Evolutionary conservation across 768 basidiomycete species (phyloP).

Genomic region (Collybiopsis luxurians): DNA sequence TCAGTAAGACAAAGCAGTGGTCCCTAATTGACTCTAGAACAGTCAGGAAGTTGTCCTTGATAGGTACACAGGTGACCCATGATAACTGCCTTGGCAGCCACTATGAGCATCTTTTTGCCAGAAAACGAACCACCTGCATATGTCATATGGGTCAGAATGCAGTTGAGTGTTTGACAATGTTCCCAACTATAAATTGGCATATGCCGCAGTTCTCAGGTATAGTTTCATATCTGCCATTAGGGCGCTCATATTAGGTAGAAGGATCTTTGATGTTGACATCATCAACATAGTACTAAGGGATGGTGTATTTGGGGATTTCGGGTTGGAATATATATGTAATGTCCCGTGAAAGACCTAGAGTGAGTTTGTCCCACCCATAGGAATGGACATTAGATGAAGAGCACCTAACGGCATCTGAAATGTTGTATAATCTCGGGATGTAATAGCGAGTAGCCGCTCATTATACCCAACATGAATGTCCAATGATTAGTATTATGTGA

Average conservation of each 20-base stretch:
- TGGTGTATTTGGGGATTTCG: constrained; percentile 24
- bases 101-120: constrained; percentile 17
- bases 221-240: constrained; percentile 11
- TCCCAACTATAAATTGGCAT: constrained; percentile 32
- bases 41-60: constrained; percentile 26
- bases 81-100: constrained; percentile 16
- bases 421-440: constrained; percentile 28
- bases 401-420: constrained; percentile 20
- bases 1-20: constrained; percentile 10
- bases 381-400: constrained; percentile 25
- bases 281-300: constrained; percentile 23
- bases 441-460: no score
- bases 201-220: constrained; percentile 10
- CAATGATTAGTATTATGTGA: no score
- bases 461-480: no score
- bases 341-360: constrained; percentile 27
- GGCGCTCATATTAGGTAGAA: constrained; percentile 13
- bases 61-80: constrained; percentile 34
- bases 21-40: constrained; percentile 19
- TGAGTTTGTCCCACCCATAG: constrained; percentile 39
- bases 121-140: constrained; percentile 27
- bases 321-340: constrained; percentile 22
- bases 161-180: constrained; percentile 31
- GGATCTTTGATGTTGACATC: constrained; percentile 24
- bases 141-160: constrained; percentile 29